Conservation (phyloP, 2,329 filamentous ascomycete genomes). For the Venturia pyrina region DNA sequence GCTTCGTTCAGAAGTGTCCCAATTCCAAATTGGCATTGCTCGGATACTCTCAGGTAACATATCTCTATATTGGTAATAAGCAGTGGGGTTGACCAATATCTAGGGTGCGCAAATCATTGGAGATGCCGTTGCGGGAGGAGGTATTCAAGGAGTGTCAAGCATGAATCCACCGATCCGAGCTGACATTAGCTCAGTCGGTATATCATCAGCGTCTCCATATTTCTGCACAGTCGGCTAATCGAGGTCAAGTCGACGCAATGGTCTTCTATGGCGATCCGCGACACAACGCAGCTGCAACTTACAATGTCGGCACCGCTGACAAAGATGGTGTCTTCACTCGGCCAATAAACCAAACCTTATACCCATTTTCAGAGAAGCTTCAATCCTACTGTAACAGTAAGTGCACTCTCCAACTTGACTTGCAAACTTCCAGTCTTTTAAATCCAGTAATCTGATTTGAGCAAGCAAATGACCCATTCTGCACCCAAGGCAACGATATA, state of each 20-base stretch:
- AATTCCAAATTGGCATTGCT: neutral
- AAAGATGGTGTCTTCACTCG: neutral
- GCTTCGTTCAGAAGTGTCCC: slow-evolving; percentile 3
- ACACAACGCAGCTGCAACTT: neutral
- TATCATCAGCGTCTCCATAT: neutral
- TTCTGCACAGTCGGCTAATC: neutral
- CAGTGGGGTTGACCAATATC: neutral
- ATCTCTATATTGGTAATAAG: neutral
- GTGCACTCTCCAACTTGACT: neutral
- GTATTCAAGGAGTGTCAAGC: slow-evolving; percentile 1
- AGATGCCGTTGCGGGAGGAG: slow-evolving; percentile 4
- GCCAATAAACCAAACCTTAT: neutral
- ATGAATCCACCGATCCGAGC: neutral
- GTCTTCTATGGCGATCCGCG: slow-evolving; percentile 1
- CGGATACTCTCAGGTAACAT: neutral
- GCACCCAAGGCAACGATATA: neutral
- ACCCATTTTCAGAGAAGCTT: neutral
- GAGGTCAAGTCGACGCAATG: neutral
- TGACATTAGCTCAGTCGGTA: neutral
- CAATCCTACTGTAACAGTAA: slow-evolving; percentile 1
- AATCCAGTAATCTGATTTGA: neutral
- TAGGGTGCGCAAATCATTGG: slow-evolving; percentile 1
- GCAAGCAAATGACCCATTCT: slow-evolving; percentile 1
- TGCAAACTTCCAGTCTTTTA: neutral
- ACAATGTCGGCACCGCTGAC: neutral